A percentile compares a stretch with the other conserved stretches of the same genome.
phyloP scores from a whole-genome alignment of 192 early-diverging fungal species.

The Rhizoclosmatium sp. region DNA sequence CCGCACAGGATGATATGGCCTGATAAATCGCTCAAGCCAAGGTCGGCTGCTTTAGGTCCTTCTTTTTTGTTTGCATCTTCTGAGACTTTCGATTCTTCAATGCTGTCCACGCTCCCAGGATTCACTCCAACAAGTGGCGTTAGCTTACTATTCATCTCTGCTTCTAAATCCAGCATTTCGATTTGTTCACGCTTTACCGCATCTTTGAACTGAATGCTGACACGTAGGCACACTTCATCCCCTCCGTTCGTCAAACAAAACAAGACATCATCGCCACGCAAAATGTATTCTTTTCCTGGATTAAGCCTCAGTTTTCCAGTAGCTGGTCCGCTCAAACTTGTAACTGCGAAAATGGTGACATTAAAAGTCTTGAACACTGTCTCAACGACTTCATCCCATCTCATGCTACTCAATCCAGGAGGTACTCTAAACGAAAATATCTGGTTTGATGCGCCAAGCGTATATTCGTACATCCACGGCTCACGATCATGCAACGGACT shows the following conservation, averaged over 20 bases:
- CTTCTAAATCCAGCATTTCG: slow-evolving; percentile 45
- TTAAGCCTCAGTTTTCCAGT: slow-evolving; percentile 45
- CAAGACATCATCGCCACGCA: slow-evolving; percentile 51
- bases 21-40: not conserved
- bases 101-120: not conserved
- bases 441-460: slow-evolving; percentile 57
- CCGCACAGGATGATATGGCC: slow-evolving; percentile 61
- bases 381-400: slow-evolving; percentile 47
- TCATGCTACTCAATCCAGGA: slow-evolving; percentile 49
- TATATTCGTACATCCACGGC: slow-evolving; percentile 52
- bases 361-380: slow-evolving; percentile 50
- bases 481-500: slow-evolving; percentile 11
- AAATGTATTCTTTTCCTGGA: slow-evolving; percentile 43
- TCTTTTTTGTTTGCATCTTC: not conserved
- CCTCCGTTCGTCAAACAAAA: slow-evolving; percentile 52
- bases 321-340: slow-evolving; percentile 37
- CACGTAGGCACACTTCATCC: slow-evolving; percentile 54
- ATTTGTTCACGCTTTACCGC: slow-evolving; percentile 43
- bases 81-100: not conserved
- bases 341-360: slow-evolving; percentile 54
- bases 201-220: slow-evolving; percentile 56
- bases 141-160: slow-evolving; percentile 47
- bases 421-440: slow-evolving; percentile 54
- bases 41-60: not conserved
- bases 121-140: not conserved